These are phyloP conservation scores for Suhomyces kilbournensis DNA, from an alignment of 805 yeast species.

Conservation along the genomic window DNA sequence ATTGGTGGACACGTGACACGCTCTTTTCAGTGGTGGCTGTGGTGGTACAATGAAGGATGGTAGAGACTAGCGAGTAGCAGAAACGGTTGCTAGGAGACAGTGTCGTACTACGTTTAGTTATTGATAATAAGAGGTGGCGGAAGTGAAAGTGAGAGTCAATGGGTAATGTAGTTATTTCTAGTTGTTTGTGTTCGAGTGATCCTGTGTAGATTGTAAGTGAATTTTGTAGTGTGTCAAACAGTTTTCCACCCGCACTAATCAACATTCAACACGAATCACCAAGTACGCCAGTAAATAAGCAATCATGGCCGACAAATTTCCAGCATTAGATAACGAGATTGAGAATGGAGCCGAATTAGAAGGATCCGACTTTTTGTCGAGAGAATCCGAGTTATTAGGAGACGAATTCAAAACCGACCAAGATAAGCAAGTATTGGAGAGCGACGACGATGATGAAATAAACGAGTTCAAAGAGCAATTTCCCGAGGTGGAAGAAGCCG, in stretches of 20 bases:
- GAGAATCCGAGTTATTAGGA: slow-evolving; percentile 68
- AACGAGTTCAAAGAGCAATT: slow-evolving; percentile 63
- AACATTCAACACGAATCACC: slow-evolving; percentile 3
- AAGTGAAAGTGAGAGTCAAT: too few species aligned
- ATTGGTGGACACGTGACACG: too few species aligned
- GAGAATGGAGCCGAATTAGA: slow-evolving; percentile 26
- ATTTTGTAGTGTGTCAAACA: too few species aligned
- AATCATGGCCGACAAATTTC: slow-evolving; percentile 71
- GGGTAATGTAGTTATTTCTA: too few species aligned
- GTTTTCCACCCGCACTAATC: not conserved
- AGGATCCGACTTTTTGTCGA: slow-evolving; percentile 57
- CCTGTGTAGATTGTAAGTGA: too few species aligned
- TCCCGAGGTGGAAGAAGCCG: slow-evolving; percentile 51
- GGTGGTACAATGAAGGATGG: too few species aligned
- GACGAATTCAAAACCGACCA: slow-evolving; percentile 68
- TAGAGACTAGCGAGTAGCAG: too few species aligned
- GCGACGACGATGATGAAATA: slow-evolving; percentile 43
- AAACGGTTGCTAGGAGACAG: too few species aligned
- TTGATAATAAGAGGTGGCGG: too few species aligned
- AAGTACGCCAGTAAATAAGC: not conserved
- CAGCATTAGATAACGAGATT: slow-evolving; percentile 51
- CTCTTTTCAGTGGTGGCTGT: too few species aligned
- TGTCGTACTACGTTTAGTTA: too few species aligned
- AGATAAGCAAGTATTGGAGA: slow-evolving; percentile 47
- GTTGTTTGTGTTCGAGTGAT: too few species aligned